Evolutionary conservation across 176 grass and related monocot genomes (phyloP), one percentile per base, ranked within the genome.

Genomic region (Musa schizocarpa): DNA sequence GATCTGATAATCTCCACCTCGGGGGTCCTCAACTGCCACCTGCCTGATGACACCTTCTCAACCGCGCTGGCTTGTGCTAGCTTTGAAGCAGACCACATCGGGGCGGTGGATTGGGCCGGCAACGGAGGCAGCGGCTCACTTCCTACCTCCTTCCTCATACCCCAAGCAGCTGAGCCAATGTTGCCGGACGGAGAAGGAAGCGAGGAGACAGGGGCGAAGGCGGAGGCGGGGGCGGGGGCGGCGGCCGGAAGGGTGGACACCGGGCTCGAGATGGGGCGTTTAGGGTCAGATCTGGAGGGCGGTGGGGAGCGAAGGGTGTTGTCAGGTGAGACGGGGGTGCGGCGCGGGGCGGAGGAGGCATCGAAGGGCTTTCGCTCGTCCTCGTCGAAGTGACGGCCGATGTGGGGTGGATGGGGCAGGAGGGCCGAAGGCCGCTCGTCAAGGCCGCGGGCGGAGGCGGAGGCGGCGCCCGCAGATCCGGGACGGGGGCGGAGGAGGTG

Each of bases 351-450:
- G 79, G 86, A 10, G 84, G 82, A 73, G 14, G 85, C 76, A 71
- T 99, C 95, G 80, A 94, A 99, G 27, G 95, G 95, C 14, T 86
- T 99, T 68, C 95, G 90, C 88, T 99, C 95, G 73, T 99, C 95
- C 85, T 99, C 95, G 61, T 99, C 90, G 70, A 99, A 99, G 82
- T 94, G 95, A 55, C 84, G 95, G 21, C 88, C 90, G 74, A 93
- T 93, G 76, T 82, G 86, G 9, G 83, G 77, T 1, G 81, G 75
- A 20, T 76, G 80, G 9, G 79, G 79, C 73, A 92, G 86, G 73
- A 92, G 86, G 63, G 90, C 53, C 24, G 81, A 48, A 76, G 83
- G 26, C 65, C 80, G 27, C 68, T 74, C 53, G 81, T 81, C 3
- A 53, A 85, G 7, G 79, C 83, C 9, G 50, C 82, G 1, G n/a